A percentile compares a stretch with the other conserved stretches of the same genome.
phyloP scores from a whole-genome alignment of 2,329 filamentous ascomycete species.

The Paraphoma sp. region DNA sequence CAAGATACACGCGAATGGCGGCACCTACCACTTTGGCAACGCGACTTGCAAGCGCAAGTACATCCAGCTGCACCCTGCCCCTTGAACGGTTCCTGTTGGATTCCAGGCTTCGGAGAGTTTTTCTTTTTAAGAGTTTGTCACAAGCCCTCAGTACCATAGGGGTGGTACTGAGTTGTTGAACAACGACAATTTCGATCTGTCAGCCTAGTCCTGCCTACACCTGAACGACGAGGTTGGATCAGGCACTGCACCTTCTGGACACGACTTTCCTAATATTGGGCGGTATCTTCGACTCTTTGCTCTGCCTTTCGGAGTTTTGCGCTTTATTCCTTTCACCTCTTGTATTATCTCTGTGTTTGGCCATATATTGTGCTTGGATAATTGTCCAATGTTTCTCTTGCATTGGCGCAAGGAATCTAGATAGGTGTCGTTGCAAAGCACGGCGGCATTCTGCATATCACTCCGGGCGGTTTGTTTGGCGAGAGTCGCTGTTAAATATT shows the following conservation, averaged over 20 bases:
- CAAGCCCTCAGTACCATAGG: not conserved
- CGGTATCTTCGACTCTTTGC: not conserved
- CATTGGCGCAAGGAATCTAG: conserved; percentile 9
- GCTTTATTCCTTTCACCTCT: not conserved
- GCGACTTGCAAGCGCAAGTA: conserved; percentile 70
- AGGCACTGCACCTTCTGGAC: not conserved
- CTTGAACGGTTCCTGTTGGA: not conserved
- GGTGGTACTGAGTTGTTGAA: not conserved
- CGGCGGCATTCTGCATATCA: conserved; percentile 2
- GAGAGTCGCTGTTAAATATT: not conserved
- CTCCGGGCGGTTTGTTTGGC: not conserved
- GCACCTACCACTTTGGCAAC: conserved; percentile 66
- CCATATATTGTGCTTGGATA: conserved; percentile 1
- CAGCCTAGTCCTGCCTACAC: not conserved
- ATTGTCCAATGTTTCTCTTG: not conserved
- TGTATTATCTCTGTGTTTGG: not conserved
- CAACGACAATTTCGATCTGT: not conserved
- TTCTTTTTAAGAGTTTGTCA: not conserved
- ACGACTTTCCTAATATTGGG: not conserved
- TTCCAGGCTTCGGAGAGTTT: not conserved
- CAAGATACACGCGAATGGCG: conserved; percentile 59
- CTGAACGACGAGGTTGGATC: not conserved
- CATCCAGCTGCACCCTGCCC: conserved; percentile 47
- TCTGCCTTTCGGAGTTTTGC: conserved; percentile 3
- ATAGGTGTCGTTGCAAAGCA: conserved; percentile 11